phyloP scores from a whole-genome alignment of 202 grass and related monocot species.

The Saccharum hybrid region DNA sequence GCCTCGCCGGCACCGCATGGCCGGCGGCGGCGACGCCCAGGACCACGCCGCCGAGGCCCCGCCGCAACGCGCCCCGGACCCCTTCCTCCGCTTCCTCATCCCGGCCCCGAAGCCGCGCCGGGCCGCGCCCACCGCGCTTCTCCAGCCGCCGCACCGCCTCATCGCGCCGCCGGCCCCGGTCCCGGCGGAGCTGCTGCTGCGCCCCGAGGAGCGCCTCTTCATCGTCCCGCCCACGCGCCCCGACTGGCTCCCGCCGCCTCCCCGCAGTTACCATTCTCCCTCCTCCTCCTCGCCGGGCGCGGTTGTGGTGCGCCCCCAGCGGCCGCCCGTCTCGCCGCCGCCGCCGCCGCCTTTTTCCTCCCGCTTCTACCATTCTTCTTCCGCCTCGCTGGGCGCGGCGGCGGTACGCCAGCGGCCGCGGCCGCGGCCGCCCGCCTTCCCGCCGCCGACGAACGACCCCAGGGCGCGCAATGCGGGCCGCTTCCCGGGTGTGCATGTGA shows the following conservation, averaged over 20 bases:
- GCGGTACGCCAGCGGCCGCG: neutral
- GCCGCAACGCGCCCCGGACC: neutral
- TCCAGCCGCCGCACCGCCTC: conserved; percentile 52
- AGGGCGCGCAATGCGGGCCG: conserved; percentile 26
- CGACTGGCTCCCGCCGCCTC: conserved; percentile 37
- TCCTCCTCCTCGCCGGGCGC: neutral
- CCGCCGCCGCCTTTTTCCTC: neutral
- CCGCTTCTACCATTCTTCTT: neutral
- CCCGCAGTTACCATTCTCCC: neutral
- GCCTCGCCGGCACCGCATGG: conserved; percentile 4
- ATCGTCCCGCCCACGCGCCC: conserved; percentile 53
- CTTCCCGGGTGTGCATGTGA: neutral
- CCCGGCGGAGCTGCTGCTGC: neutral
- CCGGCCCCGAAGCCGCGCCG: conserved; percentile 39
- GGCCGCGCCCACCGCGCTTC: neutral
- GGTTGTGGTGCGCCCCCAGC: neutral
- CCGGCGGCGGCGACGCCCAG: conserved; percentile 23
- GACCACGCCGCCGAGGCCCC: neutral
- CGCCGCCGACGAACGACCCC: neutral
- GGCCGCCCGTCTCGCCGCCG: neutral
- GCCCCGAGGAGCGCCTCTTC: conserved; percentile 54
- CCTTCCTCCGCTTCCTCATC: conserved; percentile 54
- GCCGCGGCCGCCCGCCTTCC: neutral
- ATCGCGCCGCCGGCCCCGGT: conserved; percentile 11
- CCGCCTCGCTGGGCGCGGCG: neutral